Conservation (phyloP, 352 stramenopile species). For the Phytopythium cucurbitacearum region DNA sequence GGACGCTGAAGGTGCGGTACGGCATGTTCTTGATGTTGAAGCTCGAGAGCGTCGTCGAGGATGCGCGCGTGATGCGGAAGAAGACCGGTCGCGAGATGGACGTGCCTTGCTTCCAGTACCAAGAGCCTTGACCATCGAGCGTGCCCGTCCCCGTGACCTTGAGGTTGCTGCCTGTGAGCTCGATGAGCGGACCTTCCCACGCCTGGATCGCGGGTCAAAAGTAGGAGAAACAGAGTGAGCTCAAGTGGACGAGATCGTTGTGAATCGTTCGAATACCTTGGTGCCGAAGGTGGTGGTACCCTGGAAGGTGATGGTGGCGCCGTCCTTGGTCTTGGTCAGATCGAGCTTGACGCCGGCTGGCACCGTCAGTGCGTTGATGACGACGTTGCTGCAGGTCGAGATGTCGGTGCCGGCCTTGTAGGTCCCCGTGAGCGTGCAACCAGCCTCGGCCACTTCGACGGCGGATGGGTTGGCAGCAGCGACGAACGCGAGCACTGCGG, state of each 20-base stretch:
- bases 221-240: too few relatives aligned
- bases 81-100: conserved; percentile 27
- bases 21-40: conserved; percentile 22
- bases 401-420: conserved; percentile 23
- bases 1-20: conserved; percentile 44
- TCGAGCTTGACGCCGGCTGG: conserved; percentile 31
- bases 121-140: conserved; percentile 28
- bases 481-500: not conserved
- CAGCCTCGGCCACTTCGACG: conserved; percentile 8
- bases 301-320: conserved; percentile 24
- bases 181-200: conserved; percentile 25
- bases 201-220: not conserved
- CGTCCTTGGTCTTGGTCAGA: conserved; percentile 20
- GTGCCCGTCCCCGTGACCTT: conserved; percentile 21
- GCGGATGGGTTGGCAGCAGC: conserved; percentile 4
- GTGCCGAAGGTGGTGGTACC: conserved; percentile 33
- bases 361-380: conserved; percentile 21
- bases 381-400: conserved; percentile 16
- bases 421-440: conserved; percentile 27
- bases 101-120: conserved; percentile 33
- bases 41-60: conserved; percentile 30
- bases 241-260: too few relatives aligned
- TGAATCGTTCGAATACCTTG: conserved; percentile 7
- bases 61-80: conserved; percentile 19
- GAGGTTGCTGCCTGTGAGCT: conserved; percentile 20